Evolutionary conservation across 305 asterid genomes (phyloP).

Genomic region (Solanum hybrid): DNA sequence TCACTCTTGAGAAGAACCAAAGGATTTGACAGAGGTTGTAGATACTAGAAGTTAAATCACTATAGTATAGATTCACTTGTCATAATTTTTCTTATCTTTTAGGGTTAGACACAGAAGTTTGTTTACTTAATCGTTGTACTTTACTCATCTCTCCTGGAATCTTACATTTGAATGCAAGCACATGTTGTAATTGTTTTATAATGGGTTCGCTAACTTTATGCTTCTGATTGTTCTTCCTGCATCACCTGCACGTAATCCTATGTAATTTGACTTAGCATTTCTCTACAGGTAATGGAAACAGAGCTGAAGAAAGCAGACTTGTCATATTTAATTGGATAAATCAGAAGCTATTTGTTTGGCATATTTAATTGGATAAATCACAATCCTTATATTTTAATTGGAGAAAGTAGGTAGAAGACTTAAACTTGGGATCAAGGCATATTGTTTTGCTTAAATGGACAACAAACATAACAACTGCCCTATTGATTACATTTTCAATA

Average conservation of each 20-base stretch:
- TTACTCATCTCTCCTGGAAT: background rate
- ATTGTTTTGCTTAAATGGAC: background rate
- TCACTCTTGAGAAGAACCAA: background rate
- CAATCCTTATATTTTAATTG: background rate
- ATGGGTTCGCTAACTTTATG: background rate
- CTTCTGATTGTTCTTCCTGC: background rate
- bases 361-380: background rate
- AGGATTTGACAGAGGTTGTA: background rate
- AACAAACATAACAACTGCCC: background rate
- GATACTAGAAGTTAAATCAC: background rate
- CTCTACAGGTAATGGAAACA: background rate
- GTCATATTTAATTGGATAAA: background rate
- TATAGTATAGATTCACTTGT: background rate
- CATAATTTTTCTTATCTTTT: background rate
- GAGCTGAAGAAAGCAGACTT: background rate
- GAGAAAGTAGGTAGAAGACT: background rate
- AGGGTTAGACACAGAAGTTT: background rate
- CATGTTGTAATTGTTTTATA: background rate
- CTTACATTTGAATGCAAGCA: background rate
- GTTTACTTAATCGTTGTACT: background rate
- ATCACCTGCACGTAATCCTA: background rate
- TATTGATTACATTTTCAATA: background rate
- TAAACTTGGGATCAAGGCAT: background rate
- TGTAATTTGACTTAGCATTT: background rate
- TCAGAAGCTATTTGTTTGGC: background rate